Percentiles rank a stretch among this genome's conserved stretches.
These are phyloP conservation scores for Filobasidium uniguttulatum DNA, from an alignment of 1,284 basidiomycete genomes.

Conservation along the genomic window DNA sequence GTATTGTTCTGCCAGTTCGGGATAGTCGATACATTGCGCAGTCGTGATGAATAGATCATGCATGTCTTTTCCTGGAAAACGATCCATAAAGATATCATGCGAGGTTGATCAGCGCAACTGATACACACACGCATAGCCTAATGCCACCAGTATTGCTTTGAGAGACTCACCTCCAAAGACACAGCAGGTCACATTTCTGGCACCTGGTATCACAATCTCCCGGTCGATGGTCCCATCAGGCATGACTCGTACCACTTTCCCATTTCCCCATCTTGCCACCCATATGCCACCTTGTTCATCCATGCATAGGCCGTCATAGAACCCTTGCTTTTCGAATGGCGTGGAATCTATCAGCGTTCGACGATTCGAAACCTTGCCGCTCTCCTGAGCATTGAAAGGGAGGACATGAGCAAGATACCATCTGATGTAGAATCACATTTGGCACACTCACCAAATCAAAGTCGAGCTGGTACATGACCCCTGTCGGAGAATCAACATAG, in stretches of 20 bases:
- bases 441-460: slow-evolving; percentile 22
- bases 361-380: slow-evolving; percentile 21
- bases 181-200: slow-evolving; percentile 19
- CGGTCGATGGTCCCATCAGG: slow-evolving; percentile 24
- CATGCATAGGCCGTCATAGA: slow-evolving; percentile 33
- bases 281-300: slow-evolving; percentile 33
- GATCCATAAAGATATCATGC: too few species aligned
- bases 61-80: slow-evolving; percentile 17
- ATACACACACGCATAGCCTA: background rate
- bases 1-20: slow-evolving; percentile 13
- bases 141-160: background rate
- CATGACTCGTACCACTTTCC: slow-evolving; percentile 26
- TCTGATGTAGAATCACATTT: background rate
- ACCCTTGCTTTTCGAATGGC: slow-evolving; percentile 19
- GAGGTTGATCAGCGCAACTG: too few species aligned
- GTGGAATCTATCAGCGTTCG: slow-evolving; percentile 19
- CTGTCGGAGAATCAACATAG: slow-evolving; percentile 32
- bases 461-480: slow-evolving; percentile 23
- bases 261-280: slow-evolving; percentile 33
- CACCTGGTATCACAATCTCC: slow-evolving; percentile 17
- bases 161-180: slow-evolving; percentile 20
- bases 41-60: slow-evolving; percentile 22
- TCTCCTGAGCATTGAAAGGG: slow-evolving; percentile 6
- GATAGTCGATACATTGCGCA: slow-evolving; percentile 10
- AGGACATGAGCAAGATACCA: background rate